phyloP scores from a whole-genome alignment of 495 filamentous ascomycete species.

The Sphaerosporella brunnea region DNA sequence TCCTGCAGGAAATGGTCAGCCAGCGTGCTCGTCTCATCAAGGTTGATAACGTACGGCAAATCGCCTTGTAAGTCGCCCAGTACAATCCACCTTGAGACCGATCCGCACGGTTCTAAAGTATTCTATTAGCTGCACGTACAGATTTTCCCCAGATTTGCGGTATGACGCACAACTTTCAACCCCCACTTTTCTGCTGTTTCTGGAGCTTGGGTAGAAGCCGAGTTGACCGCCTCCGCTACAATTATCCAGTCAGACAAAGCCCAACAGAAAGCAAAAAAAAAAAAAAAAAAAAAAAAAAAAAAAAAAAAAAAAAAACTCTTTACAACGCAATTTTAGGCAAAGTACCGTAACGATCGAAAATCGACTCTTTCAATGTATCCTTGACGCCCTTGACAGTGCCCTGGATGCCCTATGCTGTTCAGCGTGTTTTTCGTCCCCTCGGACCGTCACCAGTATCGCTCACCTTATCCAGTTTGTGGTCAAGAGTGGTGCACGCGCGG shows the following conservation, averaged over 20 bases:
- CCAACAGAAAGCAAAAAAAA: not conserved
- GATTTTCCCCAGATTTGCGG: too few species aligned
- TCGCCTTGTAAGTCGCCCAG: conserved; percentile 47
- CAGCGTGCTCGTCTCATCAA: too few species aligned
- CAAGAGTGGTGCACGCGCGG: conserved; percentile 28
- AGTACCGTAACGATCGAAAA: conserved; percentile 18
- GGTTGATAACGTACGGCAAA: too few species aligned
- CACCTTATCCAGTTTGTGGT: conserved; percentile 33
- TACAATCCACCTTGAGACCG: conserved; percentile 30
- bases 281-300: not conserved
- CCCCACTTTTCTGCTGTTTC: conserved; percentile 36
- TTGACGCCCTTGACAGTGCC: conserved; percentile 10
- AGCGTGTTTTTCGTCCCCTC: too few species aligned
- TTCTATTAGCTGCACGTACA: conserved; percentile 12
- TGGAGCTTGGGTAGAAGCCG: conserved; percentile 28
- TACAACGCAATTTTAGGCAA: too few species aligned
- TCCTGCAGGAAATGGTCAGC: too few species aligned
- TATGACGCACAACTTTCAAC: conserved; percentile 13
- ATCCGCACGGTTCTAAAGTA: conserved; percentile 23
- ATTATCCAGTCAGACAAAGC: too few species aligned
- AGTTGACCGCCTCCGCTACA: conserved; percentile 18
- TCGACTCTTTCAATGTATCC: conserved; percentile 13
- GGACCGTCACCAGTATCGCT: too few species aligned
- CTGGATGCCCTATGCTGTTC: conserved; percentile 8
- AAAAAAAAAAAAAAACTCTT: too few species aligned